A percentile compares a stretch with the other conserved stretches of the same genome.
phyloP scores from a whole-genome alignment of 2,329 filamentous ascomycete species.

The Aspergillus novofumigatus region DNA sequence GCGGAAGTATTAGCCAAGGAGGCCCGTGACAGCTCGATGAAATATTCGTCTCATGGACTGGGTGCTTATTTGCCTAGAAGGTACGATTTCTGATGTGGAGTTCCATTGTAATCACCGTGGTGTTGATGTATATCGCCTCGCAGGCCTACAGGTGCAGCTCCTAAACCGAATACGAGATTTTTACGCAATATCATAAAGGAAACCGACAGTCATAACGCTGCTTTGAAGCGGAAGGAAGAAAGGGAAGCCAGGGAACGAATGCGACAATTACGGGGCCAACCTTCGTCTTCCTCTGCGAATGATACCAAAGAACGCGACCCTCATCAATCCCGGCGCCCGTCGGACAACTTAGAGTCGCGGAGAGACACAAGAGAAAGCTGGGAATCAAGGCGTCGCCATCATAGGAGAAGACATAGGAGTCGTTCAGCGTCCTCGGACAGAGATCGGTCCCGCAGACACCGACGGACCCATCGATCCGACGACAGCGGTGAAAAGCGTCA shows the following conservation, averaged over 20 bases:
- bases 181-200: constrained; percentile 82
- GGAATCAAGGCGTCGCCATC: constrained; percentile 22
- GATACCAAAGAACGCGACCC: constrained; percentile 33
- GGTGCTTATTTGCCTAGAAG: constrained; percentile 59
- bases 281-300: constrained; percentile 22
- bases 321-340: constrained; percentile 7
- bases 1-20: constrained; percentile 75
- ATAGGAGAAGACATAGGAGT: constrained; percentile 25
- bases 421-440: constrained; percentile 24
- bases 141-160: constrained; percentile 62
- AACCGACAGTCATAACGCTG: constrained; percentile 83
- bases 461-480: constrained; percentile 18
- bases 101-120: not conserved
- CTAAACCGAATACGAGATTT: constrained; percentile 89
- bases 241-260: constrained; percentile 72
- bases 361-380: constrained; percentile 19
- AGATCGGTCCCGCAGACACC: constrained; percentile 21
- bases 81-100: constrained; percentile 33
- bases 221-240: constrained; percentile 76
- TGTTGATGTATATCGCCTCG: constrained; percentile 5
- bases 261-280: constrained; percentile 51
- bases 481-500: constrained; percentile 15
- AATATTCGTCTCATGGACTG: constrained; percentile 70
- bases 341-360: constrained; percentile 17
- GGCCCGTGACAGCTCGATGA: constrained; percentile 67